Conservation (phyloP, 1,139 yeast genomes). For the Hansenula sp. region DNA sequence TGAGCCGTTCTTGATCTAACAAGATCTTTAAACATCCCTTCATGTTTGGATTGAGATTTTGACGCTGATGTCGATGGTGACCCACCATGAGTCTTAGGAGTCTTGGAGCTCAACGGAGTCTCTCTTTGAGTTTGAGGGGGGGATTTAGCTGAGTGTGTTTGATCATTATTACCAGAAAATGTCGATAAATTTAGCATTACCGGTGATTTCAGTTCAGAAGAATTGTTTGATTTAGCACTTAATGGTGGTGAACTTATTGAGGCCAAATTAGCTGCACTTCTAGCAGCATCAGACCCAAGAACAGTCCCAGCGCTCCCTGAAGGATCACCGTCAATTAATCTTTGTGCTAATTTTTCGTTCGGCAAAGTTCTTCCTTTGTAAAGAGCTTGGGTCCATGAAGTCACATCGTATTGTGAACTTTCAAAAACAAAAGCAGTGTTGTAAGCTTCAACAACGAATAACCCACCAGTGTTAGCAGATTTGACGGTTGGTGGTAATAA, state of each 20-base stretch:
- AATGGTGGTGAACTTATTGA: slow-evolving; percentile 16
- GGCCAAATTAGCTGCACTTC: slow-evolving; percentile 29
- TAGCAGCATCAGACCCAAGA: slow-evolving; percentile 27
- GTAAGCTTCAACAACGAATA: slow-evolving; percentile 51
- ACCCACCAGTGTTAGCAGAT: slow-evolving; percentile 36
- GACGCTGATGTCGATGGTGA: slow-evolving; percentile 4
- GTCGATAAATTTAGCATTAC: not conserved
- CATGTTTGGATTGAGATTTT: slow-evolving; percentile 12
- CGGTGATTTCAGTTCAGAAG: slow-evolving; percentile 1
- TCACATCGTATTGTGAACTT: slow-evolving; percentile 50
- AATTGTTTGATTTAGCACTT: not conserved
- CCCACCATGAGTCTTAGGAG: no score
- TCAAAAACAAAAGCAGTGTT: slow-evolving; percentile 50
- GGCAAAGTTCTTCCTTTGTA: slow-evolving; percentile 46
- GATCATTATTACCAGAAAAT: slow-evolving; percentile 2
- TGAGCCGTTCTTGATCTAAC: slow-evolving; percentile 24
- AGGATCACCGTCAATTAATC: slow-evolving; percentile 27
- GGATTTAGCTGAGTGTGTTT: no score
- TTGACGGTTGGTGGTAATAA: slow-evolving; percentile 29
- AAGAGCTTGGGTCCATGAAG: slow-evolving; percentile 53
- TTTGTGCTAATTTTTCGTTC: slow-evolving; percentile 36
- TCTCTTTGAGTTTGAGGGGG: slow-evolving; percentile 5
- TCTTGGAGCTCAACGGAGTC: no score
- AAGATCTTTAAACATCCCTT: slow-evolving; percentile 29
- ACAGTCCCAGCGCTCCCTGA: slow-evolving; percentile 26